Evolutionary conservation across 768 basidiomycete species (phyloP).

Genomic region (Phylloporus sp.): DNA sequence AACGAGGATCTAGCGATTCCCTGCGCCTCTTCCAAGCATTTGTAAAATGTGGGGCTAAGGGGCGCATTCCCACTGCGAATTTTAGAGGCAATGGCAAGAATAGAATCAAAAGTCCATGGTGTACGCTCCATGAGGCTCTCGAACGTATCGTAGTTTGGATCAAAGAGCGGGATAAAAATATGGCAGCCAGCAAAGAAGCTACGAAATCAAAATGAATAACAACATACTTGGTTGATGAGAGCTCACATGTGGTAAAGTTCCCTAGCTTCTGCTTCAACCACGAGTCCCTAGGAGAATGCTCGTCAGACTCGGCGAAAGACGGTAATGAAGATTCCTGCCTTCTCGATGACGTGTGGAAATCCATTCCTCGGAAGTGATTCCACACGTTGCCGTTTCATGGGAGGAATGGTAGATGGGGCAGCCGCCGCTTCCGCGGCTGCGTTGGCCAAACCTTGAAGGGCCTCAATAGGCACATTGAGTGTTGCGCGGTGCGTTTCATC

Average conservation of each 20-base stretch:
- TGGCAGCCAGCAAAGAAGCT: slow-evolving; percentile 97
- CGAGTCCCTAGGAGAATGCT: slow-evolving; percentile 59
- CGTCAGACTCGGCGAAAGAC: background rate
- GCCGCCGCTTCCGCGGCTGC: slow-evolving; percentile 93
- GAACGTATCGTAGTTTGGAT: slow-evolving; percentile 89
- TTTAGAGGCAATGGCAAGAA: slow-evolving; percentile 88
- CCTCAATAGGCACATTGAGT: slow-evolving; percentile 90
- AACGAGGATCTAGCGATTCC: slow-evolving; percentile 91
- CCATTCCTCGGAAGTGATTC: slow-evolving; percentile 83
- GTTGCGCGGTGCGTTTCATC: slow-evolving; percentile 84
- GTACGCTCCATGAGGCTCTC: slow-evolving; percentile 89
- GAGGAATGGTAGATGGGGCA: slow-evolving; percentile 60
- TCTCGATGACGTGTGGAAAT: slow-evolving; percentile 87
- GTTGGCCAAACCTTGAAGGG: slow-evolving; percentile 89
- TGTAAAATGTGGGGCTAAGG: slow-evolving; percentile 81
- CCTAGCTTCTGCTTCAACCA: slow-evolving; percentile 80
- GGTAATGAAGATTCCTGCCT: slow-evolving; percentile 39
- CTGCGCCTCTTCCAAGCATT: slow-evolving; percentile 90
- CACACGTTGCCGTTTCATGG: slow-evolving; percentile 77
- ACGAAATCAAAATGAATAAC: slow-evolving; percentile 13
- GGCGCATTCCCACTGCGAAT: slow-evolving; percentile 89
- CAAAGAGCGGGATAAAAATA: slow-evolving; percentile 94
- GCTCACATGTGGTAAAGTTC: slow-evolving; percentile 88
- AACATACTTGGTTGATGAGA: slow-evolving; percentile 12
- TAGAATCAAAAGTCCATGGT: slow-evolving; percentile 94